phyloP scores from a whole-genome alignment of 257 asterid species.

The Linderniella brevidens region DNA sequence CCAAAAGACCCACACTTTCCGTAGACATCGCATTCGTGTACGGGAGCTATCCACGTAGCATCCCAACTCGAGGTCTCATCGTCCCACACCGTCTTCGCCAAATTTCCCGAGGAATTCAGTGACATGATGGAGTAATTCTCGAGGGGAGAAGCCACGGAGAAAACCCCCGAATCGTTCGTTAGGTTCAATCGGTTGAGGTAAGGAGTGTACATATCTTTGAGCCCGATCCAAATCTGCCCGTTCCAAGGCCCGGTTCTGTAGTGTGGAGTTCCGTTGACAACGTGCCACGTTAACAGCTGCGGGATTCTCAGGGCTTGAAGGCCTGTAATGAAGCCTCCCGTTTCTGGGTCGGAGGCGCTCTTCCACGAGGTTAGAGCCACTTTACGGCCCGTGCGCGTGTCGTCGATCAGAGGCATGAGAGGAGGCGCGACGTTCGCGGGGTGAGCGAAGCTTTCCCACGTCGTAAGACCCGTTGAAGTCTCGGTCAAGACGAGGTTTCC shows the following conservation, averaged over 20 bases:
- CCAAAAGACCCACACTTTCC: slow-evolving; percentile 40
- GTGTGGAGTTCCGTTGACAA: slow-evolving; percentile 5
- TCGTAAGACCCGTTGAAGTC: neutral
- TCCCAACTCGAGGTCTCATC: neutral
- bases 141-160: neutral
- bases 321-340: slow-evolving; percentile 22
- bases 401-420: slow-evolving; percentile 19
- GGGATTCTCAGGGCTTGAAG: slow-evolving; percentile 12
- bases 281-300: slow-evolving; percentile 19
- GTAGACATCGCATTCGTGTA: slow-evolving; percentile 7
- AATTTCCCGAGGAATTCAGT: neutral
- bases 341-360: slow-evolving; percentile 23
- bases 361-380: slow-evolving; percentile 26
- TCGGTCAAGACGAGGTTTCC: slow-evolving; percentile 29
- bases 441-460: slow-evolving; percentile 40
- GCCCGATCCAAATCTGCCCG: slow-evolving; percentile 17
- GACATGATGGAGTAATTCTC: neutral
- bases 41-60: slow-evolving; percentile 4
- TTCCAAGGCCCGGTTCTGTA: slow-evolving; percentile 44
- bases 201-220: slow-evolving; percentile 9
- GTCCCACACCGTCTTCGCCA: slow-evolving; percentile 7
- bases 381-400: slow-evolving; percentile 12
- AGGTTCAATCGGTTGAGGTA: slow-evolving; percentile 17
- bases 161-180: slow-evolving; percentile 9
- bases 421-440: slow-evolving; percentile 23